These are phyloP conservation scores for Combretum micranthum DNA, from an alignment of 345 rosid species.

Conservation along the genomic window DNA sequence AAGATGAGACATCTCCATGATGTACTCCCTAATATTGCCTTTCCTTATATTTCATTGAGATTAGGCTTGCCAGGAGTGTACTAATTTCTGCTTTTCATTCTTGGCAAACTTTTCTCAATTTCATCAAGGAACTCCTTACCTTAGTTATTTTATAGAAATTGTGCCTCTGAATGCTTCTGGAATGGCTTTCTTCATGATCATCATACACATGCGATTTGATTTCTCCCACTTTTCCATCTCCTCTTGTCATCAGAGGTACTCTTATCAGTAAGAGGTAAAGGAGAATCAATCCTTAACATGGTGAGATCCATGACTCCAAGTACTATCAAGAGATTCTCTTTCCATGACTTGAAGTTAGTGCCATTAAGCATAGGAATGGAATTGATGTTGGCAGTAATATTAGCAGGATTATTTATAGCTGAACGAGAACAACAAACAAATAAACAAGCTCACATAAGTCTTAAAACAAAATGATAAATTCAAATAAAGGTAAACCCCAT, in stretches of 20 bases:
- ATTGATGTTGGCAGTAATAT: too few species aligned
- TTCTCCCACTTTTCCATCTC: not conserved
- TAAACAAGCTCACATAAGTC: too few species aligned
- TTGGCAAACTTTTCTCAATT: conserved; percentile 8
- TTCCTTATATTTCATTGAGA: not conserved
- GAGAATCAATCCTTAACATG: not conserved
- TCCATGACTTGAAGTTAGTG: not conserved
- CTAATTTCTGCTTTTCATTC: conserved; percentile 6
- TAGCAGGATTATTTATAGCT: too few species aligned
- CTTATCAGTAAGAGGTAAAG: too few species aligned
- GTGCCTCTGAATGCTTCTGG: too few species aligned
- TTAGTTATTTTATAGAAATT: too few species aligned
- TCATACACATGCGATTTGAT: not conserved
- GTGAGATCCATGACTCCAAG: not conserved
- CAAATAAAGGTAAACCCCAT: too few species aligned
- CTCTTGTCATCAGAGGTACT: too few species aligned
- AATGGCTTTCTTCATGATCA: too few species aligned
- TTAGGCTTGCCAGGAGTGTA: conserved; percentile 6
- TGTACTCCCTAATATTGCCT: not conserved
- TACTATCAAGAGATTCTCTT: not conserved
- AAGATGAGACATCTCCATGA: conserved; percentile 8
- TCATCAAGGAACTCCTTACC: conserved; percentile 6
- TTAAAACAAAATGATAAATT: too few species aligned
- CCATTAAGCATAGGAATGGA: too few species aligned
- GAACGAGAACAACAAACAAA: too few species aligned